A percentile compares a stretch with the other conserved stretches of the same genome.
Evolutionary conservation across 140 eudicot genomes (phyloP).

Genomic region (Erigeron philadelphicus): DNA sequence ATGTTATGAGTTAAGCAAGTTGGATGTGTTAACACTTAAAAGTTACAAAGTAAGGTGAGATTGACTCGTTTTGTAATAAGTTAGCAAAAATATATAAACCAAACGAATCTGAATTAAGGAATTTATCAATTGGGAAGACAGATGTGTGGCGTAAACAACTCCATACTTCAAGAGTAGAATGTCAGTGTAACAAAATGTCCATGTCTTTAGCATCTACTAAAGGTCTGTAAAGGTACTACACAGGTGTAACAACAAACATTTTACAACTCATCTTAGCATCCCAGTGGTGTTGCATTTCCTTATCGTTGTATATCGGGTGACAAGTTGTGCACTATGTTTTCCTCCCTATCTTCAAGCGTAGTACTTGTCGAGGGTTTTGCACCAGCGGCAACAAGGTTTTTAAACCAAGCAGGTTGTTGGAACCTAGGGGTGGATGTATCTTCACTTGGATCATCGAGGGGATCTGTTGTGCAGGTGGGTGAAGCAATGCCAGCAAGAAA

Average conservation of each 20-base stretch:
- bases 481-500: conserved; percentile 60
- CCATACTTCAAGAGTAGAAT: conserved; percentile 21
- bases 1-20: no score
- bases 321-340: conserved; percentile 21
- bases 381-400: conserved; percentile 57
- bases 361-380: conserved; percentile 61
- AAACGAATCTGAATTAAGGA: neutral
- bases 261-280: neutral
- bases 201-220: conserved; percentile 1
- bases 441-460: conserved; percentile 37
- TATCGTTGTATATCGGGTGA: conserved; percentile 33
- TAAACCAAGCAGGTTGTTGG: conserved; percentile 59
- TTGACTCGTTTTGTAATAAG: no score
- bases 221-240: conserved; percentile 16
- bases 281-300: neutral
- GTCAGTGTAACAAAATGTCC: neutral
- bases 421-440: conserved; percentile 36
- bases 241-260: conserved; percentile 18
- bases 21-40: no score
- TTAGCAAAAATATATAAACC: neutral
- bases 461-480: conserved; percentile 36
- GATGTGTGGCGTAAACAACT: neutral
- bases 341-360: conserved; percentile 36
- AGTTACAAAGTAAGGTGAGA: no score
- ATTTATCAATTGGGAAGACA: neutral